A percentile compares a stretch with the other conserved stretches of the same genome.
phyloP scores from a whole-genome alignment of 2,329 filamentous ascomycete genomes.

The Aspergillus tanneri region DNA sequence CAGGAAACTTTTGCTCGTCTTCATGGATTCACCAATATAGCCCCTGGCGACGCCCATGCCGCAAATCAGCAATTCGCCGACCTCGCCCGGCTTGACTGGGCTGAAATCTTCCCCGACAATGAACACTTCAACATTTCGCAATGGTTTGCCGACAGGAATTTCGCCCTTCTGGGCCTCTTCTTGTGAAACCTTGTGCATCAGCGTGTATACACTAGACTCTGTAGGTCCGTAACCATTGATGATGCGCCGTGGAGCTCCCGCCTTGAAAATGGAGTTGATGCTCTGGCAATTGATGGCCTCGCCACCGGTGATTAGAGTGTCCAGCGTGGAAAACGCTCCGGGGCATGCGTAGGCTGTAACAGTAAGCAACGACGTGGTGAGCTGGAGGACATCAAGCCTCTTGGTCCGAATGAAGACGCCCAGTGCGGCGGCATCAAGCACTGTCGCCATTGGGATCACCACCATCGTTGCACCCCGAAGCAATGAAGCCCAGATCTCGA shows the following conservation, averaged over 20 bases:
- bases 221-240: constrained; percentile 16
- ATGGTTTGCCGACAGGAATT: constrained; percentile 43
- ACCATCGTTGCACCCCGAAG: constrained; percentile 13
- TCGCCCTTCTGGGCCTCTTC: constrained; percentile 13
- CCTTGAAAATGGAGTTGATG: constrained; percentile 7
- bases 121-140: constrained; percentile 13
- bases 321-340: constrained; percentile 4
- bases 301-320: constrained; percentile 10
- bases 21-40: constrained; percentile 59
- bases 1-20: constrained; percentile 69
- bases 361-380: constrained; percentile 11
- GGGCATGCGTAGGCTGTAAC: constrained; percentile 7
- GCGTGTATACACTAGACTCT: constrained; percentile 5
- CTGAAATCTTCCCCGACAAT: constrained; percentile 15
- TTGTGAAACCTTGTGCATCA: constrained; percentile 14
- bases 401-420: background rate
- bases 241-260: constrained; percentile 5
- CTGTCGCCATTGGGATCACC: constrained; percentile 1
- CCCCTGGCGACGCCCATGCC: constrained; percentile 68
- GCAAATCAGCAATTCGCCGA: constrained; percentile 25
- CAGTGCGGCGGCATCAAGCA: constrained; percentile 6
- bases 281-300: constrained; percentile 13
- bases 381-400: constrained; percentile 7
- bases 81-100: constrained; percentile 12
- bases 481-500: constrained; percentile 10